These are phyloP conservation scores for Aureobasidium sp. DNA, from an alignment of 2,329 filamentous ascomycete genomes.

Conservation along the genomic window DNA sequence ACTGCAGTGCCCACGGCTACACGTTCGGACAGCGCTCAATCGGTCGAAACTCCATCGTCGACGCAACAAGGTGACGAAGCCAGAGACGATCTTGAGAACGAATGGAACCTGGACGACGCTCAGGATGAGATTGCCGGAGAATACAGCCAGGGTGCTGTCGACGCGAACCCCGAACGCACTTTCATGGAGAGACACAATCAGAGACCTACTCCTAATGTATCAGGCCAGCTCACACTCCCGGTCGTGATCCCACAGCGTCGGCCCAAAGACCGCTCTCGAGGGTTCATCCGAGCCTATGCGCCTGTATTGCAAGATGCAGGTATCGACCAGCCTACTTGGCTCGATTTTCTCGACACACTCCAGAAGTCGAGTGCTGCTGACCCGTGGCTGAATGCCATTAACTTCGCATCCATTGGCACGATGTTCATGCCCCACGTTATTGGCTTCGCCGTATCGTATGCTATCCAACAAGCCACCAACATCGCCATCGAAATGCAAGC, in stretches of 20 bases:
- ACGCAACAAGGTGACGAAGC: background rate
- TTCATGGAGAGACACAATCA: background rate
- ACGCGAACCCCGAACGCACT: background rate
- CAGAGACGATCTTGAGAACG: background rate
- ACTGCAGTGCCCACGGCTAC: too few relatives aligned
- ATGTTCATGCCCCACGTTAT: constrained; percentile 3
- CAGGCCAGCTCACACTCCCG: background rate
- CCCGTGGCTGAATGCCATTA: constrained; percentile 29
- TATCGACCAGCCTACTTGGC: background rate
- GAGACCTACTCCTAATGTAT: background rate
- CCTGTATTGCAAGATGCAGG: background rate
- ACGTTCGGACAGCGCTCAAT: background rate
- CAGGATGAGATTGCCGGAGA: background rate
- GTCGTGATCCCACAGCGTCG: background rate
- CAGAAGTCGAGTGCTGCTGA: background rate
- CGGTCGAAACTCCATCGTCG: background rate
- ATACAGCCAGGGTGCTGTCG: background rate
- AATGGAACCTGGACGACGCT: constrained; percentile 4
- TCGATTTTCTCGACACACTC: constrained; percentile 1
- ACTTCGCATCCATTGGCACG: constrained; percentile 1
- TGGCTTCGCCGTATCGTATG: background rate
- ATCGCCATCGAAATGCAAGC: constrained; percentile 11
- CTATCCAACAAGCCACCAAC: background rate
- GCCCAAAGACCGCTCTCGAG: background rate
- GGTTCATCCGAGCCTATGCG: constrained; percentile 4